A percentile compares a stretch with the other conserved stretches of the same genome.
Evolutionary conservation across 331 rosid species (phyloP).

Genomic region (Ulmus americana): DNA sequence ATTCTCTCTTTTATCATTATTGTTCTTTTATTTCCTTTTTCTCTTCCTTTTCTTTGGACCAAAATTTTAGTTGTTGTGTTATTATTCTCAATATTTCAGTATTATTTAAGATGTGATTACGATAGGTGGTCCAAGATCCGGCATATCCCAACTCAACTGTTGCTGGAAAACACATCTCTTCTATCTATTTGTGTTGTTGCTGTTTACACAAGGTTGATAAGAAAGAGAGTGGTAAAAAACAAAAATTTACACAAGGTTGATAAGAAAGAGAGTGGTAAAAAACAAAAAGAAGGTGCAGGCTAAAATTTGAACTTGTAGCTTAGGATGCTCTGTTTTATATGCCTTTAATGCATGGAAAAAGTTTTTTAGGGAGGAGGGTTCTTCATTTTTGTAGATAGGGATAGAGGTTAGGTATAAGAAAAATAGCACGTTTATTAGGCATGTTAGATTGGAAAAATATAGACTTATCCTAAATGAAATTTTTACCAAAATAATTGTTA

Average conservation of each 20-base stretch:
- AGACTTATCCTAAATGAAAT: no score
- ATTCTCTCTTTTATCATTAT: constrained; percentile 10
- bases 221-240: neutral
- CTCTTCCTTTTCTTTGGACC: constrained; percentile 2
- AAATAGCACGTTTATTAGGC: neutral
- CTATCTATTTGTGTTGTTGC: neutral
- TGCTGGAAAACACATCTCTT: constrained; percentile 2
- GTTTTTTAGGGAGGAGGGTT: neutral
- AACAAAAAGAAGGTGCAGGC: neutral
- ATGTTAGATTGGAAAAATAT: neutral
- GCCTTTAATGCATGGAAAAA: neutral
- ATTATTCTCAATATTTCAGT: neutral
- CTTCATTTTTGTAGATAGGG: neutral
- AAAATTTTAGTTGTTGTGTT: neutral
- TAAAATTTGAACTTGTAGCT: neutral
- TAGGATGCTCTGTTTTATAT: neutral
- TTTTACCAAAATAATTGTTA: no score
- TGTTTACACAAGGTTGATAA: neutral
- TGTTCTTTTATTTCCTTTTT: neutral
- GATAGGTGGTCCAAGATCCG: constrained; percentile 27
- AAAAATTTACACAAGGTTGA: neutral
- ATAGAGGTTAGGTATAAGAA: constrained; percentile 2
- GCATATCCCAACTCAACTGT: constrained; percentile 3
- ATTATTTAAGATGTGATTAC: neutral
- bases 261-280: neutral